Evolutionary conservation across 2,329 filamentous ascomycete species (phyloP), one percentile per base, ranked within the genome.

Genomic region (Hypoxylon sp.): DNA sequence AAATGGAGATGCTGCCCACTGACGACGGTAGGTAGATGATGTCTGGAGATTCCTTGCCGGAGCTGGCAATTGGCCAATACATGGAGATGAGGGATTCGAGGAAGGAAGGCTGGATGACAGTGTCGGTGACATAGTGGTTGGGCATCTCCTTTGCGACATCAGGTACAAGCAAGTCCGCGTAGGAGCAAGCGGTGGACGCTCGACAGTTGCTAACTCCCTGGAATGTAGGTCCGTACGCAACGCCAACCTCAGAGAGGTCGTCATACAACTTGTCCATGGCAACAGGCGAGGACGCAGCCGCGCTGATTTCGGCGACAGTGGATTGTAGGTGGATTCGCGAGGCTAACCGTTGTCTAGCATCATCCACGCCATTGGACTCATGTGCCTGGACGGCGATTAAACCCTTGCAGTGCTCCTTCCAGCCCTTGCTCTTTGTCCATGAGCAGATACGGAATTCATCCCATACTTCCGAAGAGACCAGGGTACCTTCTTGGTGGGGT

Each of bases 321-420:
- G 74, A 70, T 34, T 73, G 67, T 6, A 80, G 67, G 4, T 71
- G 64, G n/a, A 73, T 61, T 15, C 73, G 68, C 1, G 74, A 71
- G 4, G 73, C 71, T 10, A 72, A 64, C 39, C 44, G 69, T 49
- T 73, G 74, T 58, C 72, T 73, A n/a, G 68, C 68, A 28, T 77
- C 75, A 50, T 82, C 78, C 1, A 84, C 77, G 5, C 79, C 77
- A 62, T 82, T 81, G 1, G 71, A 62, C 11, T 80, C 75, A 6
- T 68, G 67, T 7, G 72, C 65, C 47, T 75, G 73, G 3, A 82
- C 78, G 5, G 78, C 74, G 8, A 87, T 77, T 2, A 85, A 75
- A n/a, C 84, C 84, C 51, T 81, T 78, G 71, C 85, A 88, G 69
- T 89, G 83, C 68, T 88, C 84, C 0, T 81, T 81, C 86, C 86